Evolutionary conservation across 1,284 basidiomycete species (phyloP).

Genomic region (Cerrena zonata): DNA sequence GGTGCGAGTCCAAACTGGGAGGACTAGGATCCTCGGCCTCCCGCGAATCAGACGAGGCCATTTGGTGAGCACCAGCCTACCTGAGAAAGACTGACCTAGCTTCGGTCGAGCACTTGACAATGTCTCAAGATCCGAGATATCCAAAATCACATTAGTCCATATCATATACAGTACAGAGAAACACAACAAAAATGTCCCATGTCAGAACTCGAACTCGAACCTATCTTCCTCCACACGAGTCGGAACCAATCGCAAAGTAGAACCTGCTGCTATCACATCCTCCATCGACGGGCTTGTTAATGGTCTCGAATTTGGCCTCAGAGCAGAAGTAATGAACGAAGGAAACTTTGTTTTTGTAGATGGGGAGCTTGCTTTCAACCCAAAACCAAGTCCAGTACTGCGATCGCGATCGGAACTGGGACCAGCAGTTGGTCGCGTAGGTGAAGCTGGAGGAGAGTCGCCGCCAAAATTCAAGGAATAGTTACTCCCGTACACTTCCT

Average conservation of each 20-base stretch:
- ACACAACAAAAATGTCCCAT: neutral
- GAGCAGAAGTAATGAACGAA: neutral
- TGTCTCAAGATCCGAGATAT: no score
- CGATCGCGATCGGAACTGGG: neutral
- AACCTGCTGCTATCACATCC: neutral
- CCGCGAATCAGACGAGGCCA: neutral
- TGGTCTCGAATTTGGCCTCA: neutral
- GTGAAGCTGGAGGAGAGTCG: neutral
- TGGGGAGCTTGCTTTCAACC: neutral
- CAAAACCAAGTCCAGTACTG: neutral
- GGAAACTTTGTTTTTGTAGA: neutral
- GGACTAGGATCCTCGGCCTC: neutral
- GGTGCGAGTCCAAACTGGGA: neutral
- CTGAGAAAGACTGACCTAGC: no score
- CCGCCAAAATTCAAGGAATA: conserved; percentile 5
- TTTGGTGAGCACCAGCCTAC: neutral
- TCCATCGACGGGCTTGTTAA: neutral
- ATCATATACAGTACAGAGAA: neutral
- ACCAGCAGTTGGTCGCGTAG: neutral
- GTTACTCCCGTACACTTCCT: conserved; percentile 4
- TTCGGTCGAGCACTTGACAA: no score
- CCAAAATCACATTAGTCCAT: no score
- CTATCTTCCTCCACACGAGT: neutral
- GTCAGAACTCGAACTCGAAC: neutral
- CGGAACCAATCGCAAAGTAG: neutral